Base-by-base conservation (phyloP, 2,329 filamentous ascomycete genomes). In the Penicillium sp. region DNA sequence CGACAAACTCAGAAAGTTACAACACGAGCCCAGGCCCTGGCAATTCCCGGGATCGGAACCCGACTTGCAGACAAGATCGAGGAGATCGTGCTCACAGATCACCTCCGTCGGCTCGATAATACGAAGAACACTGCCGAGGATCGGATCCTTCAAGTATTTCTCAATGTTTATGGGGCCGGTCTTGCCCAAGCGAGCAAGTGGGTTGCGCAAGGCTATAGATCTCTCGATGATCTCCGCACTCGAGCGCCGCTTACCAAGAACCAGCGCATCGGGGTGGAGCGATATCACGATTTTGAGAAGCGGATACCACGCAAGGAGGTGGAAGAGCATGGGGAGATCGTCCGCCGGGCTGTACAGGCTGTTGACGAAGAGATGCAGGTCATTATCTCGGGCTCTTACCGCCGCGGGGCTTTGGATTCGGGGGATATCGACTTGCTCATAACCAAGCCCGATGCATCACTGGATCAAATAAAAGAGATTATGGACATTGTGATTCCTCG, bases 401-500 rank as follows among this genome's bases (percentile, higher is more conserved):
- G 91, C 20, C 81, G 91, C 24, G 90, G 91, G 14, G 80, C 87
- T 3, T 67, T 77, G 24, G 78, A 78, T 42, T 93, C 83, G 6
- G 82, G 87, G 3, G 91, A 96, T 62, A 85, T 96, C 46, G 91
- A 96, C 65, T 75, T 91, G 32, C 80, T 97, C 49, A 78, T 96
- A 51, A 94, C 87, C 1, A 85, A 85, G 59, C 72, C 77, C 0
- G 74, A 75, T 0, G 84, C 84, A 0, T 70, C 73, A 0, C 67
- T 78, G 5, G 67, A 71, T 0, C 75, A 86, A 2, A 75, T 95
- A 1, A 72, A 77, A 0, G 76, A 89, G 40, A 70, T 82, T 41
- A 73, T 93, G 18, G 73, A 82, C 7, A 68, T 64, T 2, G 76
- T 96, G 6, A 74, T 95, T 0, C 74, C 75, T 0, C 64, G 68